A percentile compares a stretch with the other conserved stretches of the same genome.
phyloP scores from a whole-genome alignment of 2,329 filamentous ascomycete genomes.

The Botryotinia narcissicola region DNA sequence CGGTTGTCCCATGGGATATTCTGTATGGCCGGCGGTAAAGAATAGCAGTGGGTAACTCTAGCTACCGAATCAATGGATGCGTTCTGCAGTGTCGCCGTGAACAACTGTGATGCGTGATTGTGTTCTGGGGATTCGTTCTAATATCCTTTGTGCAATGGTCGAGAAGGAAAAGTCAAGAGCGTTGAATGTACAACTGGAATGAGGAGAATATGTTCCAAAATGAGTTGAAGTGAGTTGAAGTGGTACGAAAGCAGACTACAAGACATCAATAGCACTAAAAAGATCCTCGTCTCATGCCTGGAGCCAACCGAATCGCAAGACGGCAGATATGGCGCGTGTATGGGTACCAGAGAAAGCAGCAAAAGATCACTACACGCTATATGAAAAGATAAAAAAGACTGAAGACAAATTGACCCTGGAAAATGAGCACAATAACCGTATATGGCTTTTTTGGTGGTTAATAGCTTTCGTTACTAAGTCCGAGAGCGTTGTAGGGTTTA shows the following conservation, averaged over 20 bases:
- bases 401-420: conserved; percentile 35
- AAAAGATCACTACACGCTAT: conserved; percentile 32
- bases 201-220: conserved; percentile 17
- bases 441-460: conserved; percentile 39
- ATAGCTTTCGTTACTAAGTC: conserved; percentile 31
- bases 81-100: conserved; percentile 27
- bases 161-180: conserved; percentile 29
- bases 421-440: conserved; percentile 36
- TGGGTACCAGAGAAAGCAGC: conserved; percentile 33
- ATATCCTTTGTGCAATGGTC: conserved; percentile 28
- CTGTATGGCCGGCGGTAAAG: conserved; percentile 30
- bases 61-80: conserved; percentile 29
- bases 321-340: conserved; percentile 33
- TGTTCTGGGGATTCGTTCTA: conserved; percentile 23
- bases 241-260: conserved; percentile 26
- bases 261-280: conserved; percentile 21
- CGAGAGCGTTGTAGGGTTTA: conserved; percentile 28
- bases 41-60: conserved; percentile 4
- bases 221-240: conserved; percentile 4
- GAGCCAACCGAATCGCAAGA: conserved; percentile 17
- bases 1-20: conserved; percentile 38
- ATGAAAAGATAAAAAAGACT: conserved; percentile 27
- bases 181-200: conserved; percentile 28
- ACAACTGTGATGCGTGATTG: conserved; percentile 31
- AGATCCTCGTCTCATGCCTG: conserved; percentile 16